Evolutionary conservation across 805 yeast genomes (phyloP).

Genomic region (Tetrapisispora taiwanensis): DNA sequence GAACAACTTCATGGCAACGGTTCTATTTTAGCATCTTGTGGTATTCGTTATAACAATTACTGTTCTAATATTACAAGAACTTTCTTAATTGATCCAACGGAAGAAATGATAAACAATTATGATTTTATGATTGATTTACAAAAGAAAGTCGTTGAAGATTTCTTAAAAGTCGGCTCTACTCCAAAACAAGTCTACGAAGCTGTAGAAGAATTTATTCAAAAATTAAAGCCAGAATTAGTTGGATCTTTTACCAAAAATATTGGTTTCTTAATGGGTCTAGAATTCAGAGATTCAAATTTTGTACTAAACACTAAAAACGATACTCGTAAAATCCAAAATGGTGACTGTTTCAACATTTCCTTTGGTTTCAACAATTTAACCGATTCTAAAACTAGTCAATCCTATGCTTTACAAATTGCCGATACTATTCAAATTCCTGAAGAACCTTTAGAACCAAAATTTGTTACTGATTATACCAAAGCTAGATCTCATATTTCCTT

Average conservation of each 20-base stretch:
- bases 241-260: conserved; percentile 61
- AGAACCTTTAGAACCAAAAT: conserved; percentile 40
- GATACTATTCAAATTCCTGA: conserved; percentile 67
- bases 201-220: conserved; percentile 48
- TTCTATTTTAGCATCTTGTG: conserved; percentile 73
- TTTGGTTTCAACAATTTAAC: conserved; percentile 64
- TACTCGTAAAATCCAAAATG: conserved; percentile 48
- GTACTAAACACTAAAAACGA: conserved; percentile 66
- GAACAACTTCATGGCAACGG: conserved; percentile 59
- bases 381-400: conserved; percentile 41
- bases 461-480: conserved; percentile 68
- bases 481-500: conserved; percentile 67
- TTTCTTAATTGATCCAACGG: conserved; percentile 79
- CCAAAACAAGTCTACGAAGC: conserved; percentile 61
- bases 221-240: conserved; percentile 56
- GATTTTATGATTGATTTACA: conserved; percentile 67
- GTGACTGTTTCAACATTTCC: conserved; percentile 64
- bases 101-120: conserved; percentile 67
- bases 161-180: conserved; percentile 56
- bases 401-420: conserved; percentile 62
- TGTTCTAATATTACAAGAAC: conserved; percentile 85
- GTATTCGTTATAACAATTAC: conserved; percentile 78
- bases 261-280: conserved; percentile 86
- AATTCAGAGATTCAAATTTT: conserved; percentile 71
- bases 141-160: conserved; percentile 42